Evolutionary conservation across 2,329 filamentous ascomycete genomes (phyloP), one percentile per base, ranked within the genome.

Genomic region (Apiospora kogelbergensis): DNA sequence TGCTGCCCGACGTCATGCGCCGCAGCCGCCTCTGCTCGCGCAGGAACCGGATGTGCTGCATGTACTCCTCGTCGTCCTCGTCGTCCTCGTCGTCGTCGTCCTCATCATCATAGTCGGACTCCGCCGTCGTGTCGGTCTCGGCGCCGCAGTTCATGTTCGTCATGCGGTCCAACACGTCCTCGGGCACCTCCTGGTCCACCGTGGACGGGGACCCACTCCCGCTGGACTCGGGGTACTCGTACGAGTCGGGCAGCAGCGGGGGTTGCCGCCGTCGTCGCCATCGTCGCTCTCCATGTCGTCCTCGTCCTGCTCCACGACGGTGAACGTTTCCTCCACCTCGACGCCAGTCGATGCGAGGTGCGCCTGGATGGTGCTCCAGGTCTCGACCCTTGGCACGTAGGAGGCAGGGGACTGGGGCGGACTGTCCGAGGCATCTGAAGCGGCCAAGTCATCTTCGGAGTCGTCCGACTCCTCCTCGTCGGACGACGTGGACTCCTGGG

Each of bases 1-100:
- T 76, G 67, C 76, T 78, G 65, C 78, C 77, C 9, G 76, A 78
- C 65, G 74, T 78, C 76, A 78, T 77, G 10, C 78, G 73, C 45
- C 76, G 72, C 30, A 75, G 67, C 22, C 76, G 74, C 37, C 73
- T 74, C 57, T 75, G 70, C 69, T 74, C 68, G 6, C 76, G 74
- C 37, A 68, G 63, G 11, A 70, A 69, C 63, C 70, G 74, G 2
- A 76, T 57, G 5, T 72, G 68, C 44, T 75, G 73, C 33, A 76
- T 67, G 22, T 67, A 53, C 11, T 70, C 75, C 65, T 74, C 75
- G 45, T 42, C 40, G 40, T 42, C 33, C 11, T 70, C 75, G 64
- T 74, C 75, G 42, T 42, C 40, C 11, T 42, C 40, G 3, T 42
- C 40, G 3, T 74, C 75, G 42, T 42, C 40, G 11, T 42, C 40